These are phyloP conservation scores for Przewalskia tangutica DNA, from an alignment of 257 asterid genomes.

Conservation along the genomic window DNA sequence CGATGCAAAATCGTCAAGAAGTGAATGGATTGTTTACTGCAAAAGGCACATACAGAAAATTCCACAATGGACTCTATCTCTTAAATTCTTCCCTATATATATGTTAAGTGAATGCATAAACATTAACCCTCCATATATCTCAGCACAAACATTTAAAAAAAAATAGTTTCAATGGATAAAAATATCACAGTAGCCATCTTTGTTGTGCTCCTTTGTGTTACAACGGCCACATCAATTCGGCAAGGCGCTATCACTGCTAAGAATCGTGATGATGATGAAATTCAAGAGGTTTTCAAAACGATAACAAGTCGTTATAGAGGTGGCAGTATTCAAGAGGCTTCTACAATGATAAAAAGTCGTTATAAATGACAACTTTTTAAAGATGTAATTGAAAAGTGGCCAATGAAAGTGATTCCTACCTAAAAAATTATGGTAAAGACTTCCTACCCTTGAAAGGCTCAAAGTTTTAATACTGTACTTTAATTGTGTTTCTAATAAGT, in stretches of 20 bases:
- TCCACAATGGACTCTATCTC: background rate
- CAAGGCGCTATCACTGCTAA: background rate
- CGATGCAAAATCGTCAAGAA: background rate
- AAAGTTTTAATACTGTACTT: background rate
- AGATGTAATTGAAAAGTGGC: no score
- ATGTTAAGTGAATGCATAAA: background rate
- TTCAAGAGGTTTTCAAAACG: background rate
- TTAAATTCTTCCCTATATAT: background rate
- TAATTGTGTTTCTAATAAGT: background rate
- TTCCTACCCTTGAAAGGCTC: background rate
- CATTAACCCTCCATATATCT: background rate
- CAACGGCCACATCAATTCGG: background rate
- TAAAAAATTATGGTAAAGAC: background rate
- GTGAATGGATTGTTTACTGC: background rate
- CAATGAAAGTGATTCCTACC: no score
- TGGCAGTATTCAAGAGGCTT: background rate
- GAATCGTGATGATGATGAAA: background rate
- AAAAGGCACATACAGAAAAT: background rate
- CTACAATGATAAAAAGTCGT: background rate
- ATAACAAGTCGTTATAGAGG: background rate
- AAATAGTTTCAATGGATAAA: background rate
- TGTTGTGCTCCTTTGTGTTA: background rate
- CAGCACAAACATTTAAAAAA: background rate
- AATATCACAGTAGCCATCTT: background rate
- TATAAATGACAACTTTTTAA: no score